Base-by-base conservation (phyloP, 2,329 filamentous ascomycete species). In the Peltaster fructicola region DNA sequence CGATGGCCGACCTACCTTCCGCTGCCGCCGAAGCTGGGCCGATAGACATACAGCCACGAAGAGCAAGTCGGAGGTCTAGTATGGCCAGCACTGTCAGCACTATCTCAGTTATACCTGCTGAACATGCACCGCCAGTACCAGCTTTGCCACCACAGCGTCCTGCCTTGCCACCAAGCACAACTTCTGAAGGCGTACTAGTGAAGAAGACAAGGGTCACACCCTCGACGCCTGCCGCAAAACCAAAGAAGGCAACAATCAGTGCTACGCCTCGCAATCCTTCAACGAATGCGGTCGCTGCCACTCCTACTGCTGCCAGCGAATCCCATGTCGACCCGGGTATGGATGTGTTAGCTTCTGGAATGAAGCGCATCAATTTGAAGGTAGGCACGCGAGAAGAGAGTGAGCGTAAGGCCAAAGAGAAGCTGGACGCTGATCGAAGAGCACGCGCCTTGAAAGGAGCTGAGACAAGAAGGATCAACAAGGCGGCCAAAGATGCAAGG, bases 321-420 rank as follows among this genome's bases (percentile, higher is more conserved):
- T 17, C 15, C 30, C 6, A 28, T 33, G 4, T 28, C 31, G 10
- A 34, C 25, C 19, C 49, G 9, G 53, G 58, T 15, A 41, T 69
- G 21, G 63, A 69, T 21, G 51, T 49, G 10, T 43, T 70, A 14
- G 53, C 62, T 1, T 52, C 56, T 3, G 62, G 61, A 4, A 43
- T 71, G 31, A 64, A 63, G 39, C 61, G 61, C 14, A 62, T 73
- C 27, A 70, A 65, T 12, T 41, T 73, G 23, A 69, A 67, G 32
- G 51, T 71, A 25, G 63, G 63, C 0, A 55, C 63, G 0, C 57
- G 57, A 12, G 65, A 70, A 38, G 65, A 70, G 38, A 55, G 69
- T 31, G 61, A 66, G 22, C 40, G 39, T 3, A 45, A 41, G 26
- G 32, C 41, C 19, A 40, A 35, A 23, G 47, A 48, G 14, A 55